Evolutionary conservation across 306 rosid genomes (phyloP).

Genomic region (Senna siamea): DNA sequence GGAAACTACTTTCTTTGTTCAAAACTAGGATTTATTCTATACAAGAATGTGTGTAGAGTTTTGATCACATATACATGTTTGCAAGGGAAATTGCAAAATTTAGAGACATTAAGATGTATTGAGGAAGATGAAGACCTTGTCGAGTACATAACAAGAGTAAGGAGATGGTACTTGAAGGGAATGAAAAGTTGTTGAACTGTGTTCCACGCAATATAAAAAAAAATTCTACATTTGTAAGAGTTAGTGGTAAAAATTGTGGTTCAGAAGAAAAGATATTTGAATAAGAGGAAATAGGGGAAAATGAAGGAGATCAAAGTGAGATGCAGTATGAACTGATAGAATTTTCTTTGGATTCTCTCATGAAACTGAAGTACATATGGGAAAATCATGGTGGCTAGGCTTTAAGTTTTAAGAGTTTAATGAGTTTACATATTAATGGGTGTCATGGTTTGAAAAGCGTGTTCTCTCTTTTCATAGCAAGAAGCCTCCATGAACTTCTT

Average conservation of each 20-base stretch:
- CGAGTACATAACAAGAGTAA: background rate
- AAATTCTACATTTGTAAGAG: background rate
- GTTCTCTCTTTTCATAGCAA: background rate
- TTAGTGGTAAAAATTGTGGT: background rate
- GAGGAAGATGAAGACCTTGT: background rate
- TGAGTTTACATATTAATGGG: accelerated
- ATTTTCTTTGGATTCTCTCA: accelerated
- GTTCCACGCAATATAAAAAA: constrained; percentile 18
- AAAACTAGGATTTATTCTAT: too few species aligned
- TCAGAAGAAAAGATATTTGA: constrained; percentile 24
- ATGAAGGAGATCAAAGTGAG: background rate
- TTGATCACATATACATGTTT: background rate
- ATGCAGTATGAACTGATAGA: accelerated
- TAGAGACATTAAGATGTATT: constrained; percentile 10
- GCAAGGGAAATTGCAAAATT: background rate
- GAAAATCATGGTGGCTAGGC: background rate
- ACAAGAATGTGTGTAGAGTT: too few species aligned
- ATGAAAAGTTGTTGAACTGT: constrained; percentile 4
- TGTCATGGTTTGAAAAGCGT: constrained; percentile 29
- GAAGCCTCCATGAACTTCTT: background rate
- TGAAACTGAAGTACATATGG: constrained; percentile 20
- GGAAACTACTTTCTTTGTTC: background rate
- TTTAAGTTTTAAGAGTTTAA: background rate
- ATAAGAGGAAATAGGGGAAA: background rate
- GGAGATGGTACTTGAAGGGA: accelerated